Percentiles rank a stretch among this genome's conserved stretches.
Evolutionary conservation across 148 eudicot genomes (phyloP).

Genomic region (Cornus controversa): DNA sequence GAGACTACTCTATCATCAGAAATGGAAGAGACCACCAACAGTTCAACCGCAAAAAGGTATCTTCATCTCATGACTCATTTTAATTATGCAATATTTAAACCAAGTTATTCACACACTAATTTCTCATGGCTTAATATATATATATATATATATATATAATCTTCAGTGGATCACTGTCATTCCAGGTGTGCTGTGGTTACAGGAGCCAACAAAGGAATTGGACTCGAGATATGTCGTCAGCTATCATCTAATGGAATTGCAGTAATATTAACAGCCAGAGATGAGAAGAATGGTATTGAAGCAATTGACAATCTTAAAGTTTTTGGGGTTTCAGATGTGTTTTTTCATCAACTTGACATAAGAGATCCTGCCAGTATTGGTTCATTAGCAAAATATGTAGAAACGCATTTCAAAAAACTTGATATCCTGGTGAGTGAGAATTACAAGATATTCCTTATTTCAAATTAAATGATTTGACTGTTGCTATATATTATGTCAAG

Average conservation of each 20-base stretch:
- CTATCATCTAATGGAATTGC: slow-evolving; percentile 11
- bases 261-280: slow-evolving; percentile 26
- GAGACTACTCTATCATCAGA: too few relatives aligned
- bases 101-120: too few relatives aligned
- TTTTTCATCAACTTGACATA: slow-evolving; percentile 29
- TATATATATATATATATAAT: too few relatives aligned
- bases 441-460: not conserved
- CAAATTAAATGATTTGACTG: too few relatives aligned
- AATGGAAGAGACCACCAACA: too few relatives aligned
- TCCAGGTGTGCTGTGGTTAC: slow-evolving; percentile 26
- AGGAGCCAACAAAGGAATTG: slow-evolving; percentile 28
- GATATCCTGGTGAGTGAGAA: slow-evolving; percentile 29
- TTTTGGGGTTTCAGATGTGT: slow-evolving; percentile 4
- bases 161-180: too few relatives aligned
- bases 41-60: too few relatives aligned
- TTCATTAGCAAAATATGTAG: slow-evolving; percentile 15
- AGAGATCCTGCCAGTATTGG: slow-evolving; percentile 16
- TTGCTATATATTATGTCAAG: not conserved
- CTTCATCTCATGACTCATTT: too few relatives aligned
- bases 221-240: slow-evolving; percentile 18
- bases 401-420: slow-evolving; percentile 15
- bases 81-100: too few relatives aligned
- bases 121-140: too few relatives aligned
- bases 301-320: slow-evolving; percentile 19
- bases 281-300: slow-evolving; percentile 19